Evolutionary conservation across 768 basidiomycete species (phyloP).

Genomic region (Pleurotus giganteus): DNA sequence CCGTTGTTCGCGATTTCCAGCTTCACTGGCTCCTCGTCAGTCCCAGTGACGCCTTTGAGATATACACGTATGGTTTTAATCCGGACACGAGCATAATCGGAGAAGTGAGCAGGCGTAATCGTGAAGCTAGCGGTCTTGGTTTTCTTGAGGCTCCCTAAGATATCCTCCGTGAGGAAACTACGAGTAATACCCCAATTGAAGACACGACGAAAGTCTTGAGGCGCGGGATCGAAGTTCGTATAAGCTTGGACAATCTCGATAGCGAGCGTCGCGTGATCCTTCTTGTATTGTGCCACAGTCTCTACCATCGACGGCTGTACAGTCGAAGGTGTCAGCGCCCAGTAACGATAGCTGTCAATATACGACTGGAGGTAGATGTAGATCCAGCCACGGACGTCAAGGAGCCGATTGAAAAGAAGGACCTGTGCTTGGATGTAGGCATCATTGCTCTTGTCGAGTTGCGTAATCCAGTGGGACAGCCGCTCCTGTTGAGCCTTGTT

Average conservation of each 20-base stretch:
- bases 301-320: background rate
- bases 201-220: background rate
- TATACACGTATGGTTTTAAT: background rate
- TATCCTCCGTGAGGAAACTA: background rate
- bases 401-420: background rate
- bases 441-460: background rate
- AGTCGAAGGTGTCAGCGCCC: background rate
- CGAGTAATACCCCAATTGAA: background rate
- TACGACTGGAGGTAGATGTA: constrained; percentile 1
- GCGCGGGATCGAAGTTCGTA: background rate
- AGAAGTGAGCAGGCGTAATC: background rate
- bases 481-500: background rate
- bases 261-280: background rate
- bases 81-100: background rate
- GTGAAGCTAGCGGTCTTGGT: background rate
- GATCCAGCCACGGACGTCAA: background rate
- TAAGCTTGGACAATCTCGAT: constrained; percentile 1
- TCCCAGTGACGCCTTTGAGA: background rate
- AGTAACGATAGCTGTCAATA: background rate
- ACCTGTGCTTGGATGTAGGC: background rate
- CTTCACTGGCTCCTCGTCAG: background rate
- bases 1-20: background rate
- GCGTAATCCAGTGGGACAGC: background rate
- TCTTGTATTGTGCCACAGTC: background rate
- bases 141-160: background rate